phyloP scores from a whole-genome alignment of 192 early-diverging fungal species.

The Powellomyces hirtus region DNA sequence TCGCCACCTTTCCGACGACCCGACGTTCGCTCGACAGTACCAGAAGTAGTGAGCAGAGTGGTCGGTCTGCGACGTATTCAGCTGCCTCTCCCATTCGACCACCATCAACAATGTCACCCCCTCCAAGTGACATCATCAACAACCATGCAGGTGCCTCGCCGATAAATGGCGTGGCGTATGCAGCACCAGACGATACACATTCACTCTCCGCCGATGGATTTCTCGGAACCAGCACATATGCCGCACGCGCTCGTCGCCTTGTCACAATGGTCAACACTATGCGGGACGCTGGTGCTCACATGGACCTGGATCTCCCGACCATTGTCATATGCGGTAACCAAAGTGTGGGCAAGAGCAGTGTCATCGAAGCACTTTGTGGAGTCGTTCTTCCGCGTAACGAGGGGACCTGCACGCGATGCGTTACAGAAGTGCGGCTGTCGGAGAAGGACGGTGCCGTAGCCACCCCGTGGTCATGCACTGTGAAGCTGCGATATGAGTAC shows the following conservation, averaged over 20 bases:
- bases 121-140: background rate
- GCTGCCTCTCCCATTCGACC: background rate
- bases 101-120: background rate
- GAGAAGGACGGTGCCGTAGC: conserved; percentile 13
- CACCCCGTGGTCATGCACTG: conserved; percentile 41
- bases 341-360: conserved; percentile 50
- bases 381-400: conserved; percentile 48
- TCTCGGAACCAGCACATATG: conserved; percentile 30
- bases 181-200: conserved; percentile 14
- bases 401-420: conserved; percentile 56
- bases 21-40: too few species aligned
- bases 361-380: conserved; percentile 54
- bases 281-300: conserved; percentile 44
- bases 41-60: background rate
- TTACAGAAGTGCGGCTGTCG: conserved; percentile 50
- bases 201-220: conserved; percentile 22
- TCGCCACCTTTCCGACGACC: too few species aligned
- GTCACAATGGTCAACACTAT: conserved; percentile 42
- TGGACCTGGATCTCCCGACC: conserved; percentile 55
- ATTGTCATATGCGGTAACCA: conserved; percentile 59
- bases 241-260: conserved; percentile 29
- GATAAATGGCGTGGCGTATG: background rate
- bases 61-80: background rate
- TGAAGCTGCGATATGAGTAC: conserved; percentile 50
- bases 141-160: background rate